Evolutionary conservation across 176 grass and related monocot genomes (phyloP), one percentile per base, ranked within the genome.

Genomic region (Areca catechu): DNA sequence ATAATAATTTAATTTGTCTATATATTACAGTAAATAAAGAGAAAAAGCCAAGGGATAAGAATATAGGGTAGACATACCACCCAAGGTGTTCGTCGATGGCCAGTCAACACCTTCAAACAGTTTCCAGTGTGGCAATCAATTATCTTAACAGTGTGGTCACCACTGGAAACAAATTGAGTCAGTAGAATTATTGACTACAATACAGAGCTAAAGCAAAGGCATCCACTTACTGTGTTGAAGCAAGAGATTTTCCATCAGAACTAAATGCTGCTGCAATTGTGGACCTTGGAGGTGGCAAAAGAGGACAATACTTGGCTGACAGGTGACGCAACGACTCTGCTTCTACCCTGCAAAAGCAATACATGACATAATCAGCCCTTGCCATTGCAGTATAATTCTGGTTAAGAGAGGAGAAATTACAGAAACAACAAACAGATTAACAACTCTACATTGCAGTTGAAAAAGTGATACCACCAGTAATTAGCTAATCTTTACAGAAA

Each of bases 221-320:
- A 62, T 79, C 29, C 50, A 70, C 83, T 73, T 89, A 98, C 93
- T 98, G 93, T 7, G 93, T 98, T 18, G 93, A 98, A 57, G 93
- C 93, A 78, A 98, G 84, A 21, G 84, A 89, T 85, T 85, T 88
- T 29, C 93, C 93, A 76, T 98, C 86, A 1, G 93, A 81, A 72
- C 93, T 98, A 77, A 92, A 98, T 63, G 93, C 93, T 75, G 93
- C 93, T 73, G 93, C 93, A 72, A 98, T 98, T 52, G 93, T 98
- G 64, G 88, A 98, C 78, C 93, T 85, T 53, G 93, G 93, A 58
- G 93, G 80, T 43, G 93, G 93, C 56, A 76, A 62, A 78, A 98
- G 88, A 64, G 94, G 83, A 54, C 94, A 98, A 72, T 98, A 98
- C 43, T 85, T 90, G 48, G 88, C 88, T 23, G 79, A 85, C 69